Conservation (phyloP, 2,329 filamentous ascomycete genomes). For the Microdochium bolleyi region DNA sequence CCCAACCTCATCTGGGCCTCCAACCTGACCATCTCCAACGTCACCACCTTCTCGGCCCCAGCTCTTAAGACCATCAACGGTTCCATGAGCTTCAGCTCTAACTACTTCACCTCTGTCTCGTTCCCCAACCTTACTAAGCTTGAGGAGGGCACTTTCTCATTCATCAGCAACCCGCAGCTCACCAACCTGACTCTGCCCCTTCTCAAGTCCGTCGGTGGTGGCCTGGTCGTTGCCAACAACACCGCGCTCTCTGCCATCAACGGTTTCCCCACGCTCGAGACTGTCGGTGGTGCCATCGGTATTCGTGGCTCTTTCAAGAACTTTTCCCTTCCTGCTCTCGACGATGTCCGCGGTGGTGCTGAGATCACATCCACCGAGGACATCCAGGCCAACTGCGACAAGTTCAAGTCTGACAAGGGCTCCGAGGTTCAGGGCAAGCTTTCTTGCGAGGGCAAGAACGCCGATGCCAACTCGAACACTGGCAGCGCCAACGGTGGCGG, state of each 20-base stretch:
- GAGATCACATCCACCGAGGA: constrained; percentile 60
- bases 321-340: constrained; percentile 59
- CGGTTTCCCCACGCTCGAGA: constrained; percentile 60
- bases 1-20: constrained; percentile 70
- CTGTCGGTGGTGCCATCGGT: constrained; percentile 72
- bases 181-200: constrained; percentile 69
- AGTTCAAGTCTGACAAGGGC: constrained; percentile 38
- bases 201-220: constrained; percentile 65
- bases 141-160: constrained; percentile 49
- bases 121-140: constrained; percentile 66
- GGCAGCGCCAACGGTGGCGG: constrained; percentile 14
- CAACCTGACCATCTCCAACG: constrained; percentile 78
- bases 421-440: constrained; percentile 39
- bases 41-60: constrained; percentile 65
- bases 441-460: constrained; percentile 42
- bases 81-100: constrained; percentile 78
- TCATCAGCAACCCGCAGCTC: constrained; percentile 54
- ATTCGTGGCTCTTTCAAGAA: constrained; percentile 76
- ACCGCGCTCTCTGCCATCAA: constrained; percentile 58
- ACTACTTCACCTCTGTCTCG: constrained; percentile 55
- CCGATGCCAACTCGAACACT: constrained; percentile 42
- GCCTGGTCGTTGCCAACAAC: constrained; percentile 84
- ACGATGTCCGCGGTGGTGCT: constrained; percentile 64
- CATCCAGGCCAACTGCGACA: constrained; percentile 45
- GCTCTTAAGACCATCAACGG: constrained; percentile 66